A percentile compares a stretch with the other conserved stretches of the same genome.
Conservation (phyloP, 768 basidiomycete species). For the Tulasnella sp. region DNA sequence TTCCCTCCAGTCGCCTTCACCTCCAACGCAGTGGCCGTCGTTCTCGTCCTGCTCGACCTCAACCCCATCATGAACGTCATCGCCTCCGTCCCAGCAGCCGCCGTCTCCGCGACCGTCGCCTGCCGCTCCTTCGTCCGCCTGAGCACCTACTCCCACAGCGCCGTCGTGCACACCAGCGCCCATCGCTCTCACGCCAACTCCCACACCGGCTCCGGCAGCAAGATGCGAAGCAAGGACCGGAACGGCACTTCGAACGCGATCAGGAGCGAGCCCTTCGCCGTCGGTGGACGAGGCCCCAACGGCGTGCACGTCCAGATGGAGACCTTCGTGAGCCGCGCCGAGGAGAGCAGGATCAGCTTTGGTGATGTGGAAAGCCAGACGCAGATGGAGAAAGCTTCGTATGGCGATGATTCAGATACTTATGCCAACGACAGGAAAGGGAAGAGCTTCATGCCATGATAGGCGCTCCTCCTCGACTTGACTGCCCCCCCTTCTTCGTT, state of each 20-base stretch:
- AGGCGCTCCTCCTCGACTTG: background rate
- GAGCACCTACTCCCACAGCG: conserved; percentile 28
- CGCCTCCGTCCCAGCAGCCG: conserved; percentile 36
- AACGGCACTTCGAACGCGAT: background rate
- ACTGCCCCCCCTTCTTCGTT: background rate
- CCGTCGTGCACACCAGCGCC: conserved; percentile 11
- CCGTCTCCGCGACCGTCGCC: conserved; percentile 35
- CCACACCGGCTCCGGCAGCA: background rate
- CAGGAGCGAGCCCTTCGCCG: conserved; percentile 27
- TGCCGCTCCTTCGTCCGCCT: conserved; percentile 39
- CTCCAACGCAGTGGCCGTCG: conserved; percentile 23
- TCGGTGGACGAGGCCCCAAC: conserved; percentile 1
- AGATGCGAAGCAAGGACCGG: background rate
- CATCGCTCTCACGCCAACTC: background rate
- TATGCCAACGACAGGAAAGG: background rate
- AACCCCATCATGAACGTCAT: conserved; percentile 37
- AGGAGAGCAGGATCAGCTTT: conserved; percentile 23
- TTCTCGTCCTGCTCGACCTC: conserved; percentile 30
- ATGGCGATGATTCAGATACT: background rate
- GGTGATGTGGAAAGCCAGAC: conserved; percentile 14
- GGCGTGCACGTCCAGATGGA: conserved; percentile 33
- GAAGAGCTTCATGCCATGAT: conserved; percentile 21
- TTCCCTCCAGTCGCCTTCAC: conserved; percentile 31
- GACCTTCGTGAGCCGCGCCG: conserved; percentile 20
- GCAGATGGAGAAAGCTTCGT: background rate